These are phyloP conservation scores for Camellia oleifera DNA, from an alignment of 179 eudicot species.

Conservation along the genomic window DNA sequence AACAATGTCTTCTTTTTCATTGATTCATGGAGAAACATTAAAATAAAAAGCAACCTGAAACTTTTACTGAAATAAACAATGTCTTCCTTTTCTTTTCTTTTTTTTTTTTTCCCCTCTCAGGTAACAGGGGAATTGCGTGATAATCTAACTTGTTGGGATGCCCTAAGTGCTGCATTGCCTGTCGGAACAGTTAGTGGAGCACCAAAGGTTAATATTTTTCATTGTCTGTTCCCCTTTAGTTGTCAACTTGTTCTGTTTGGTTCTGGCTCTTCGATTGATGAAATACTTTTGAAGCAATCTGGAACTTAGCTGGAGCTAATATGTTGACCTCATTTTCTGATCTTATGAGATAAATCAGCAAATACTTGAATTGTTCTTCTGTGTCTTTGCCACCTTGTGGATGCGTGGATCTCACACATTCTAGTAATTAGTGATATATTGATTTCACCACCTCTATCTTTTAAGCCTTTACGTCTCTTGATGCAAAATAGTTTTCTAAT, in stretches of 20 bases:
- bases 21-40: too few species aligned
- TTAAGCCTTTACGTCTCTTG: too few species aligned
- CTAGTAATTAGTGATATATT: not conserved
- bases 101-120: conserved; percentile 34
- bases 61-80: conserved; percentile 3
- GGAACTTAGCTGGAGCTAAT: not conserved
- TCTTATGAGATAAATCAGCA: not conserved
- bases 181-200: conserved; percentile 99
- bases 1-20: too few species aligned
- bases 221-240: not conserved
- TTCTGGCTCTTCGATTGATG: not conserved
- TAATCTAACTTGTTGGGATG: conserved; percentile 84
- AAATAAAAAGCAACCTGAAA: not conserved
- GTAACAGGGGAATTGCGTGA: conserved; percentile 88
- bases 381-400: not conserved
- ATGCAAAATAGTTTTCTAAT: too few species aligned
- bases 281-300: not conserved
- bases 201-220: conserved; percentile 62
- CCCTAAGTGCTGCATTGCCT: conserved; percentile 88
- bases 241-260: not conserved
- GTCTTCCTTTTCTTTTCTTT: not conserved
- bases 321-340: conserved; percentile 1
- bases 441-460: not conserved
- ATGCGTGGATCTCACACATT: not conserved
- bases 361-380: not conserved